Conservation (phyloP, 2,329 filamentous ascomycete species). For the Penicillium sp. region DNA sequence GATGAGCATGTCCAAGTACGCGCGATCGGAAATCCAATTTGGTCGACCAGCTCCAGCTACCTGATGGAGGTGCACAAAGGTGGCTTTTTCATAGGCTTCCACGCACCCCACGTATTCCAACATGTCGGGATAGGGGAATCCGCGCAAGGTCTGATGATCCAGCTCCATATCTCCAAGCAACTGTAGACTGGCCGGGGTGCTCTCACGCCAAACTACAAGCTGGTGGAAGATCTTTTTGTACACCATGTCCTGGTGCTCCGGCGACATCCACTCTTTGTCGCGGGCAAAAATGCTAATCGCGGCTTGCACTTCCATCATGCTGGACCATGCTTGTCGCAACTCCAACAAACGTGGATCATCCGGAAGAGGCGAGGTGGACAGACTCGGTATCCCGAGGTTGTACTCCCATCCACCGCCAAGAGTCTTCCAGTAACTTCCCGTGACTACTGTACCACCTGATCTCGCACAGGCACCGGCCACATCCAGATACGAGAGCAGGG, state of each 20-base stretch:
- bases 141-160: conserved; percentile 31
- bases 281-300: conserved; percentile 37
- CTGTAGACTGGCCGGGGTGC: conserved; percentile 32
- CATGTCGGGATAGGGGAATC: conserved; percentile 34
- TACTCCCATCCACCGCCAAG: conserved; percentile 44
- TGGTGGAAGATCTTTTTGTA: conserved; percentile 34
- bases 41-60: conserved; percentile 34
- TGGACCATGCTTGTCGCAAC: conserved; percentile 34
- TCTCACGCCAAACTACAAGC: conserved; percentile 34
- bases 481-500: conserved; percentile 43
- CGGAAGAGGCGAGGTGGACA: conserved; percentile 24
- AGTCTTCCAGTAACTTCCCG: conserved; percentile 43
- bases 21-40: conserved; percentile 28
- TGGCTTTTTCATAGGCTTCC: conserved; percentile 42
- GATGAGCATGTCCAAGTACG: conserved; percentile 32
- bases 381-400: conserved; percentile 37
- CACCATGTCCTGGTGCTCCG: conserved; percentile 32
- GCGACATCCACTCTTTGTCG: conserved; percentile 35
- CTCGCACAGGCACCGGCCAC: conserved; percentile 44
- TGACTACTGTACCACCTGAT: conserved; percentile 40
- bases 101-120: conserved; percentile 40
- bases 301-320: conserved; percentile 39
- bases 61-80: conserved; percentile 38
- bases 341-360: conserved; percentile 30
- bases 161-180: conserved; percentile 28